phyloP scores from a whole-genome alignment of 2,329 filamentous ascomycete genomes.

The Colletotrichum cordylinicola region DNA sequence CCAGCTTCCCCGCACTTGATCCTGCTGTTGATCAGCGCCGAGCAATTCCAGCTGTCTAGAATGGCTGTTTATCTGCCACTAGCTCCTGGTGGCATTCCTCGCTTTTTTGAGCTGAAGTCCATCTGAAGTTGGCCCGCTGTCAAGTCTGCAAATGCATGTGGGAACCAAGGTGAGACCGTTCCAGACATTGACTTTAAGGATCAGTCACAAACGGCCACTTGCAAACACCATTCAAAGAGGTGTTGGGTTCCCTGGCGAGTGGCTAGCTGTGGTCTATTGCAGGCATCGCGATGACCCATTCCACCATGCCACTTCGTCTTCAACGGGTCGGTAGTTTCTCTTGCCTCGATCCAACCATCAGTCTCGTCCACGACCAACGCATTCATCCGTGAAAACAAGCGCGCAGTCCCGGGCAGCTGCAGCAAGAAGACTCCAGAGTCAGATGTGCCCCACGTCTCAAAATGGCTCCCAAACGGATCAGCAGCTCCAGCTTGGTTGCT shows the following conservation, averaged over 20 bases:
- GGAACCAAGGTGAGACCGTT: background rate
- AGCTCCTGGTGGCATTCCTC: background rate
- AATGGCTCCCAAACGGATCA: background rate
- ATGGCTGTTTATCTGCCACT: background rate
- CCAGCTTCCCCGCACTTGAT: background rate
- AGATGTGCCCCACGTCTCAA: background rate
- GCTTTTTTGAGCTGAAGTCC: background rate
- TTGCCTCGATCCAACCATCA: background rate
- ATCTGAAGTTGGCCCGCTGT: background rate
- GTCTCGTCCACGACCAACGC: background rate
- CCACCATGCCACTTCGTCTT: background rate
- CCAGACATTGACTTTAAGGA: background rate
- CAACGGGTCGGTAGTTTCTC: background rate
- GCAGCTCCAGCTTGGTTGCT: slow-evolving; percentile 11
- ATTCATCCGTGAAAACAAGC: background rate
- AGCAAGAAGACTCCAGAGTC: background rate
- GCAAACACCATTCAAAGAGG: background rate
- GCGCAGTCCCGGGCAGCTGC: background rate
- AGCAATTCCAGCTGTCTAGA: background rate
- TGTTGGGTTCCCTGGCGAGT: background rate
- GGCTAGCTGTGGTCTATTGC: background rate
- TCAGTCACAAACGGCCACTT: background rate
- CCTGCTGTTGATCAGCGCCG: background rate
- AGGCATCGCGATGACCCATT: background rate
- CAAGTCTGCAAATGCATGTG: background rate